Base-by-base conservation (phyloP, 257 asterid species). In the Lantana camara region DNA sequence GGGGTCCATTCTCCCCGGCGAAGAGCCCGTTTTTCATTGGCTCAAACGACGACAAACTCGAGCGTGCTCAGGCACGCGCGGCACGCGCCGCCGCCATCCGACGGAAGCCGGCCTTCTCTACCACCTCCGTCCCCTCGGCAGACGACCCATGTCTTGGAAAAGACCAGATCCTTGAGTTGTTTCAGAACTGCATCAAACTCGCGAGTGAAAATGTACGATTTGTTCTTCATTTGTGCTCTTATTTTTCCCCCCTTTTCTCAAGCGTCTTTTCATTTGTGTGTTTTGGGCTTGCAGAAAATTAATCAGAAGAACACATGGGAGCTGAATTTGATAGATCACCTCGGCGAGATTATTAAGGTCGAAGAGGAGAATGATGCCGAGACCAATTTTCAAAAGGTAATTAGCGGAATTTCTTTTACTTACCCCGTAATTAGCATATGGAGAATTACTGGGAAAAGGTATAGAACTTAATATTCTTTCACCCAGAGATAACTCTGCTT, bases 251-350 rank as follows among this genome's bases (percentile, higher is more conserved):
- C 13, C 13, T 23, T 55, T 49, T 65, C 46, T 21, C 6, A 14
- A 9, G 32, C 16, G 8, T 13, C 2, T 13, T 24, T 30, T 15
- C 1, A n/a, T 9, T 37, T 42, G 12, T 59, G 4, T 57, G 24
- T 40, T 68, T 76, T 24, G 30, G 63, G 66, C 14, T 40, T 57
- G 73, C 93, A 89, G 98, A 92, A 89, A 87, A 92, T 89, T 63
- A 89, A 80, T 72, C 97, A 89, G 79, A 92, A 92, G 75, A 92
- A 92, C 54, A 89, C 98, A 1, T 92, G 98, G 97, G 98, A 89
- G 87, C 91, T 92, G 73, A 84, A 77, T 75, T 71, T 92, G 80
- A 92, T 92, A 34, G 97, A 92, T 67, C 96, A 92, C 75, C 87
- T 92, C 45, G 72, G 86, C 67, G 97, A 92, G 63, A 80, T 92